These are phyloP conservation scores for Nannochloropsis gaditana DNA, from an alignment of 108 stramenopile genomes.

Conservation along the genomic window DNA sequence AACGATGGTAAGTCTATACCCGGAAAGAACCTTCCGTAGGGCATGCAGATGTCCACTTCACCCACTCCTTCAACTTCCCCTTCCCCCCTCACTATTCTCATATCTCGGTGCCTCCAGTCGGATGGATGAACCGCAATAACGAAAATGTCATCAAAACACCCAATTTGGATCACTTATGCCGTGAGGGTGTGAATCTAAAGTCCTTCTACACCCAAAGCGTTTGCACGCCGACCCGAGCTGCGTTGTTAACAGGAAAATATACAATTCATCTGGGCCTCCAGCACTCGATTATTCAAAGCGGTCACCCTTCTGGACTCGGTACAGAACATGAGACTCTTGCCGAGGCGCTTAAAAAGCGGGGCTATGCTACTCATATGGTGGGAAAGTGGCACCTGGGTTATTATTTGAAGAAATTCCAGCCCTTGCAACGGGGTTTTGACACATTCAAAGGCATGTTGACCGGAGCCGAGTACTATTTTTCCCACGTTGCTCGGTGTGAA, in stretches of 20 bases:
- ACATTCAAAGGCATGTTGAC: conserved; percentile 38
- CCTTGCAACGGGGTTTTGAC: conserved; percentile 41
- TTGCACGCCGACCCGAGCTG: conserved; percentile 33
- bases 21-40: neutral
- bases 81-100: neutral
- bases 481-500: neutral
- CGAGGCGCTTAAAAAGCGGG: conserved; percentile 24
- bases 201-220: conserved; percentile 28
- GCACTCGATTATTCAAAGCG: conserved; percentile 2
- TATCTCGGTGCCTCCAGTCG: neutral
- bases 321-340: conserved; percentile 23
- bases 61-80: too few relatives aligned
- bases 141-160: conserved; percentile 25
- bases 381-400: conserved; percentile 52
- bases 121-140: neutral
- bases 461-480: conserved; percentile 27
- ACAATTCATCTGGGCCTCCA: conserved; percentile 39
- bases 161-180: conserved; percentile 24
- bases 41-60: neutral
- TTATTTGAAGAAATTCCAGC: conserved; percentile 25
- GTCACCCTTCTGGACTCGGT: conserved; percentile 21
- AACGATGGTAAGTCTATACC: neutral
- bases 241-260: conserved; percentile 42
- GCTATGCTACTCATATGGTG: conserved; percentile 47
- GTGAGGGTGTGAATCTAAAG: conserved; percentile 27